These are phyloP conservation scores for Mortierella sp. DNA, from an alignment of 371 early-diverging fungal genomes.

Conservation along the genomic window DNA sequence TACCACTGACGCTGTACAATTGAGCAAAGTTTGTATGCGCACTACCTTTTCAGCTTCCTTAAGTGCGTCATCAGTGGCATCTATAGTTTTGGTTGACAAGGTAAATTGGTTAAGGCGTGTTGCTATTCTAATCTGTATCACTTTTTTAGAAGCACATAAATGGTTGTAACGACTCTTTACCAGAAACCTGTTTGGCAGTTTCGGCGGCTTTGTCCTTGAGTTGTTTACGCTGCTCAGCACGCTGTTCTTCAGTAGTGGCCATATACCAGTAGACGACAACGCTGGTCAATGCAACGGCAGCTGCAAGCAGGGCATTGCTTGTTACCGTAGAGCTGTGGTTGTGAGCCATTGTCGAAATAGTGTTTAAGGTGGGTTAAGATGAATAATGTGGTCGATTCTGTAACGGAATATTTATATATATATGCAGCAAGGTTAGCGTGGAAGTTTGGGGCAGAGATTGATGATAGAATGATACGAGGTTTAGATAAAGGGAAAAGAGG, in stretches of 20 bases:
- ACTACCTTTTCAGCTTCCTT: slow-evolving; percentile 51
- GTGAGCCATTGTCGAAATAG: slow-evolving; percentile 3
- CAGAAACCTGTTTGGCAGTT: slow-evolving; percentile 29
- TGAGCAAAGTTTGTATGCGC: not conserved
- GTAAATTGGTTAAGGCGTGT: not conserved
- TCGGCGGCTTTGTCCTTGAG: slow-evolving; percentile 28
- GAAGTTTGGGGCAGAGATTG: not conserved
- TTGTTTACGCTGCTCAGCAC: slow-evolving; percentile 30
- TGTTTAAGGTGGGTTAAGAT: not conserved
- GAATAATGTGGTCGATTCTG: not conserved
- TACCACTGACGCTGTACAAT: too few relatives aligned
- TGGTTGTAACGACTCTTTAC: slow-evolving; percentile 19
- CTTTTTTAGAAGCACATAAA: not conserved
- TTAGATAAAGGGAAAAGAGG: not conserved
- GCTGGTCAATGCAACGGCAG: slow-evolving; percentile 28
- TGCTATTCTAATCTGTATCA: too few relatives aligned
- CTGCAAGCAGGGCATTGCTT: slow-evolving; percentile 26
- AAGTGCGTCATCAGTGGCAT: slow-evolving; percentile 37
- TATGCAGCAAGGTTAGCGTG: not conserved
- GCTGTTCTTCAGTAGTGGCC: slow-evolving; percentile 53
- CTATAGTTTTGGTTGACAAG: slow-evolving; percentile 1
- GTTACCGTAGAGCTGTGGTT: slow-evolving; percentile 4
- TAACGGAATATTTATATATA: not conserved
- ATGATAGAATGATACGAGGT: not conserved
- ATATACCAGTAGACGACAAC: slow-evolving; percentile 48